Percentiles rank a stretch among this genome's conserved stretches.
phyloP scores from a whole-genome alignment of 2,329 filamentous ascomycete genomes.

The Penicillium sp. region DNA sequence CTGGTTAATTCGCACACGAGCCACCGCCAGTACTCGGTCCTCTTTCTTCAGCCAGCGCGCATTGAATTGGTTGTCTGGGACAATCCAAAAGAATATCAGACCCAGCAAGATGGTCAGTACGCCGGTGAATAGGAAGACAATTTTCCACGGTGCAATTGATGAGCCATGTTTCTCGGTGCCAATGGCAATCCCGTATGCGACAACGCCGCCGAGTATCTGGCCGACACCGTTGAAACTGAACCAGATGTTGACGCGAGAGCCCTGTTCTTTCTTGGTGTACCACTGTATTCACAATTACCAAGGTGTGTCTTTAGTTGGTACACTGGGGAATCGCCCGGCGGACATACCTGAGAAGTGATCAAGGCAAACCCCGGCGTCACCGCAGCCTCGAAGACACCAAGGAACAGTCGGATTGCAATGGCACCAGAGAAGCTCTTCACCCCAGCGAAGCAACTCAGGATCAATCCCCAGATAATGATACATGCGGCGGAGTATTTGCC shows the following conservation, averaged over 20 bases:
- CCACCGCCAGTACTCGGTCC: constrained; percentile 70
- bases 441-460: constrained; percentile 65
- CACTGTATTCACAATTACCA: constrained; percentile 50
- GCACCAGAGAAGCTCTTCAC: constrained; percentile 64
- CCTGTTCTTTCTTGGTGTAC: constrained; percentile 73
- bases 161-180: constrained; percentile 60
- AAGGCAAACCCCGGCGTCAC: constrained; percentile 71
- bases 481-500: constrained; percentile 69
- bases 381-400: constrained; percentile 69
- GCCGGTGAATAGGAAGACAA: constrained; percentile 60
- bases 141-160: constrained; percentile 66
- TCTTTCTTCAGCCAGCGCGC: constrained; percentile 65
- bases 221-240: constrained; percentile 69
- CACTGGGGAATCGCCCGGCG: neutral
- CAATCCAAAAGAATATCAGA: constrained; percentile 53
- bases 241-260: constrained; percentile 66
- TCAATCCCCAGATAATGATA: constrained; percentile 65
- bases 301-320: neutral
- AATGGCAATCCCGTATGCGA: constrained; percentile 66
- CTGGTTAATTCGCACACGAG: constrained; percentile 73
- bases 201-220: constrained; percentile 64
- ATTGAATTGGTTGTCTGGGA: constrained; percentile 65
- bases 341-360: constrained; percentile 60
- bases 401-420: constrained; percentile 67
- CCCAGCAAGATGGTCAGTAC: constrained; percentile 57